Evolutionary conservation across 176 grass and related monocot genomes (phyloP), one percentile per base, ranked within the genome.

Genomic region (Leersia perrieri): DNA sequence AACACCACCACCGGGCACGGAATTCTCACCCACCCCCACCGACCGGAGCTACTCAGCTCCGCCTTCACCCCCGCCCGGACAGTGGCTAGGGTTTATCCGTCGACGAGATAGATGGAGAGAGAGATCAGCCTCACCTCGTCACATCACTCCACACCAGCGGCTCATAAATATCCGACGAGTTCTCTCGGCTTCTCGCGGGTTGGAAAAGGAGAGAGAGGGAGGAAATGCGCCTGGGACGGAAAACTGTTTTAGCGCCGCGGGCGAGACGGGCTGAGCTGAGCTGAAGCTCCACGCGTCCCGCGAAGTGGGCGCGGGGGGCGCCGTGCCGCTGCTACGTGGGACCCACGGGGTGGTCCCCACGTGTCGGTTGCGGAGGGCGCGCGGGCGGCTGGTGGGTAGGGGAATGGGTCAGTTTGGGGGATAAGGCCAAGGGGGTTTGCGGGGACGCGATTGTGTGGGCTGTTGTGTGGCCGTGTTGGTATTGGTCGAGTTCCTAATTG

Each of bases 241-340:
- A 13, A 23, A 33, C 64, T 51, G 60, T 79, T 79, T 34, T 65
- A 61, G 75, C 22, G 55, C 27, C 70, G 76, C 63, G 89, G 40
- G 12, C n/a, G n/a, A n/a, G n/a, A n/a, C n/a, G n/a, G n/a, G n/a
- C n/a, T n/a, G n/a, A n/a, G n/a, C 35, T 63, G 38, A 1, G 34
- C 5, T n/a, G n/a, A 63, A 74, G 79, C 75, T 63, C 84, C 89
- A 84, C 89, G 89, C 87, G 89, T 75, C 80, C 62, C 18, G 5
- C 12, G 3, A 40, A 12, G 18, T 6, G 58, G 13, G 3, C 27
- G 25, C 9, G 14, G 9, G 25, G 16, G 45, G 36, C 29, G 29
- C 20, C 0, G 60, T 34, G 6, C 23, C 36, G 15, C 68, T 74
- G 76, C 70, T 1, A 13, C 0, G 49, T 75, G 87, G 82, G 87